phyloP scores from a whole-genome alignment of 23 red algal species.

The Cyanidioschyzon merolae region DNA sequence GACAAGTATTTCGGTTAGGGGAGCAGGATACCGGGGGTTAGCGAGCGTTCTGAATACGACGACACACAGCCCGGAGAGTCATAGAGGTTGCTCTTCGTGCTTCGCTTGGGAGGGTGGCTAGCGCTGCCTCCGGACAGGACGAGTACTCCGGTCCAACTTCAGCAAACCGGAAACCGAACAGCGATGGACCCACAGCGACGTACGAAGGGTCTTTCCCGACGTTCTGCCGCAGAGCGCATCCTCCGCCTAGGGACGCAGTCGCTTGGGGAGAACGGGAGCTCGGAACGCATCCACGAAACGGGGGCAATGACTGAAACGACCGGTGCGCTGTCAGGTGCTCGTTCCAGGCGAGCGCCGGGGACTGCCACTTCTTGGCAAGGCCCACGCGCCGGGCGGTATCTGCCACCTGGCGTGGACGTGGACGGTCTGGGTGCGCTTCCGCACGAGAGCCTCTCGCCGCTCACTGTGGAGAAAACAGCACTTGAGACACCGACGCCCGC shows the following conservation, averaged over 20 bases:
- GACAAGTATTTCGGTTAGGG: too few relatives aligned
- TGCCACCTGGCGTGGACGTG: neutral
- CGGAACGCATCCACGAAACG: neutral
- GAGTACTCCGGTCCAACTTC: too few relatives aligned
- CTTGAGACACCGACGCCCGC: neutral
- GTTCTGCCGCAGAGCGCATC: constrained; percentile 6
- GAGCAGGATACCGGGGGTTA: too few relatives aligned
- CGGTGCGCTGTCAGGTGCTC: neutral
- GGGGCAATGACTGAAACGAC: neutral
- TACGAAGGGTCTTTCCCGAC: neutral
- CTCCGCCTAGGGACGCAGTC: neutral
- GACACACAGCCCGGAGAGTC: too few relatives aligned
- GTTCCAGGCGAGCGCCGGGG: neutral
- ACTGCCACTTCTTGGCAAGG: neutral
- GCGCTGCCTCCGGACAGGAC: too few relatives aligned
- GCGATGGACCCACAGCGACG: neutral
- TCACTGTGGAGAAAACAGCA: neutral
- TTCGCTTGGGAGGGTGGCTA: too few relatives aligned
- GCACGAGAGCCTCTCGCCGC: neutral
- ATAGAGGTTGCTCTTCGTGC: too few relatives aligned
- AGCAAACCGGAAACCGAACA: too few relatives aligned
- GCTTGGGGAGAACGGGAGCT: neutral
- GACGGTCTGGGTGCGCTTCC: constrained; percentile 7
- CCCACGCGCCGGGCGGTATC: neutral
- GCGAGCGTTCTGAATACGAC: too few relatives aligned